Base-by-base conservation (phyloP, 768 basidiomycete genomes). In the Boletellus emodensis region DNA sequence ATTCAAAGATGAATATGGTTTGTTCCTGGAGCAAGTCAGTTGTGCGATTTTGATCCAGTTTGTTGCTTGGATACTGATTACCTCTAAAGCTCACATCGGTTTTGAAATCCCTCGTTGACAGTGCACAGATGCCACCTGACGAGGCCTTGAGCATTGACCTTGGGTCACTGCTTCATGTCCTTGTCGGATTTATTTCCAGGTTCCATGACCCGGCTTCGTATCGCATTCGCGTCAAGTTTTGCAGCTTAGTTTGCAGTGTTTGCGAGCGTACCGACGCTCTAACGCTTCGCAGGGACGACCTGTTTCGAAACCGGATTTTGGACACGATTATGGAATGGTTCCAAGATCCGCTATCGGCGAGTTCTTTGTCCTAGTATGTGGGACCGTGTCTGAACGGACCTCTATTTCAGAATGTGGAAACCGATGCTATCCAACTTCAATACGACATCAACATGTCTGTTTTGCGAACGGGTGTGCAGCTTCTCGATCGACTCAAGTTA, bases 311-410 rank as follows among this genome's bases (percentile, higher is more conserved):
- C 63, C 74, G 76, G 34, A 79, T 92, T 35, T 73, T 92, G 22
- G 89, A 94, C 52, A 76, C 80, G 30, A 71, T 94, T n/a, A 73
- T 85, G 62, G 83, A 86, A 39, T 95, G 92, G 92, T 81, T 89
- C 37, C 75, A 78, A 53, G 76, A 80, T 45, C 72, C 77, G 8
- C 50, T 71, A 14, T 56, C 61, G 51, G 88, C 87, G 46, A 48
- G 82, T 67, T 45, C n/a, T 20, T 33, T 28, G 1, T 13, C 17
- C 39, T 37, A 44, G 40, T 48, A 37, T 47, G 18, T 37, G 2
- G 35, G 35, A 26, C 50, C 9, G 4, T 46, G 17, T 39, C 42
- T 45, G 35, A 52, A 58, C 17, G 17, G 32, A 30, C 35, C 13
- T 13, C 13, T 17, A 43, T 45, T 42, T 42, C 48, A 79, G 73